A percentile compares a stretch with the other conserved stretches of the same genome.
These are phyloP conservation scores for Cyclocybe cylindracea DNA, from an alignment of 768 basidiomycete species.

Conservation along the genomic window DNA sequence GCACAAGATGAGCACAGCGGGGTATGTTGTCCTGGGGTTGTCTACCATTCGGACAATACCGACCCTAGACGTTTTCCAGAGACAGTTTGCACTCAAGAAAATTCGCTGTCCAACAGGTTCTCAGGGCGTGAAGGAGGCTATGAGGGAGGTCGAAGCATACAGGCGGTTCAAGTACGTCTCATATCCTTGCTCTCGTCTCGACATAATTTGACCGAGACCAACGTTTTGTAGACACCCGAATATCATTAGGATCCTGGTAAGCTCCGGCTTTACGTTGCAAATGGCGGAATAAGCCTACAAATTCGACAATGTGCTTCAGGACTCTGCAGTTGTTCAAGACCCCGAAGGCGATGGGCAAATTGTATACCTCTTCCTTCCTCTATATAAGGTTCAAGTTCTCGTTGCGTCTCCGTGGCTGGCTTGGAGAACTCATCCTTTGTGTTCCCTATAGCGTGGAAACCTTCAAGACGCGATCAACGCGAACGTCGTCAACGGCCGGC, in stretches of 20 bases:
- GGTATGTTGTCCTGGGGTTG: slow-evolving; percentile 43
- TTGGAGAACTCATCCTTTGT: neutral
- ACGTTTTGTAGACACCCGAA: slow-evolving; percentile 75
- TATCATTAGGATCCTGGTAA: slow-evolving; percentile 90
- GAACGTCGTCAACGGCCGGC: slow-evolving; percentile 78
- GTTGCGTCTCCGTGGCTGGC: neutral
- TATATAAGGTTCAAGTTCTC: slow-evolving; percentile 70
- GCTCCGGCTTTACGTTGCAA: slow-evolving; percentile 12
- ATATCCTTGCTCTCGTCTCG: neutral
- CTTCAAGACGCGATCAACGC: slow-evolving; percentile 93
- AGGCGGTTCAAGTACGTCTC: slow-evolving; percentile 85
- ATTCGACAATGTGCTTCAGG: slow-evolving; percentile 41
- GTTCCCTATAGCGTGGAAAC: slow-evolving; percentile 69
- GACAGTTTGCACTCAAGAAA: slow-evolving; percentile 96
- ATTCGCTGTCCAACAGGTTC: slow-evolving; percentile 89
- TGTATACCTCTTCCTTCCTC: slow-evolving; percentile 93
- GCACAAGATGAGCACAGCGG: slow-evolving; percentile 86
- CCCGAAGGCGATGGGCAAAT: slow-evolving; percentile 92
- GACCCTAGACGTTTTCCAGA: slow-evolving; percentile 35
- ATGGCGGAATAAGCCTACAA: neutral
- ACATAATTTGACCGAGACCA: neutral
- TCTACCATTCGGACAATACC: neutral
- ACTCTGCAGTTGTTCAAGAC: slow-evolving; percentile 94
- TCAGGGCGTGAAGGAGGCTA: slow-evolving; percentile 86
- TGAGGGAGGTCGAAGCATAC: slow-evolving; percentile 92